A percentile compares a stretch with the other conserved stretches of the same genome.
phyloP scores from a whole-genome alignment of 306 rosid genomes.

The Sesbania bispinosa region DNA sequence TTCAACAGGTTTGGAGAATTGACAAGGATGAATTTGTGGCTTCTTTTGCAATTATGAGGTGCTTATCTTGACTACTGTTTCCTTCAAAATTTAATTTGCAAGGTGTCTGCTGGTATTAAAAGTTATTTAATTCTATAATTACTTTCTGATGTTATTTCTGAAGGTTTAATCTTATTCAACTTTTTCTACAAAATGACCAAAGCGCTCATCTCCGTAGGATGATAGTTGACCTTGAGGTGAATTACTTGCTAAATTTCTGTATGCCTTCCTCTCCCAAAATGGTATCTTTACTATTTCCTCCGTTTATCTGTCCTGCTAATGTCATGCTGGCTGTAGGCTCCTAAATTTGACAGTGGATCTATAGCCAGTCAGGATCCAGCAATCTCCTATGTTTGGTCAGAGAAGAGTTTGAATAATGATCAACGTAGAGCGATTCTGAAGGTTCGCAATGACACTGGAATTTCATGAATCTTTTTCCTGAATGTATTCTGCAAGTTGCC shows the following conservation, averaged over 20 bases:
- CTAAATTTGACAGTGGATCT: conserved; percentile 85
- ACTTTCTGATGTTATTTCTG: conserved; percentile 30
- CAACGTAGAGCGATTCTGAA: conserved; percentile 88
- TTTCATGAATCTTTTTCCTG: conserved; percentile 9
- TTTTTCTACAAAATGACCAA: conserved; percentile 59
- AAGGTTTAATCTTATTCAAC: conserved; percentile 85
- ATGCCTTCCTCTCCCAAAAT: background rate
- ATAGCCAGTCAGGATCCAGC: conserved; percentile 92
- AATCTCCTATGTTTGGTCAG: conserved; percentile 75
- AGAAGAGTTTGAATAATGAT: conserved; percentile 75
- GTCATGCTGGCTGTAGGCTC: conserved; percentile 57
- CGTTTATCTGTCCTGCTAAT: conserved; percentile 18
- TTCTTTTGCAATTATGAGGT: conserved; percentile 89
- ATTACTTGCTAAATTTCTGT: conserved; percentile 10
- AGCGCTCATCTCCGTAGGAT: conserved; percentile 71
- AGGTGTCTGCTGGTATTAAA: background rate
- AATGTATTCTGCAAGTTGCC: conserved; percentile 15
- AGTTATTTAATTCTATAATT: conserved; percentile 19
- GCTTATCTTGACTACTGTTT: conserved; percentile 18
- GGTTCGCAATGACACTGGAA: conserved; percentile 44
- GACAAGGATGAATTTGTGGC: conserved; percentile 78
- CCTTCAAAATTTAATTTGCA: conserved; percentile 11
- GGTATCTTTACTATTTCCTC: background rate
- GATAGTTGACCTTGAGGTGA: conserved; percentile 88
- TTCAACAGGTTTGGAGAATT: conserved; percentile 74